Conservation (phyloP, 75 land plant genomes). For the Cunninghamia lanceolata region DNA sequence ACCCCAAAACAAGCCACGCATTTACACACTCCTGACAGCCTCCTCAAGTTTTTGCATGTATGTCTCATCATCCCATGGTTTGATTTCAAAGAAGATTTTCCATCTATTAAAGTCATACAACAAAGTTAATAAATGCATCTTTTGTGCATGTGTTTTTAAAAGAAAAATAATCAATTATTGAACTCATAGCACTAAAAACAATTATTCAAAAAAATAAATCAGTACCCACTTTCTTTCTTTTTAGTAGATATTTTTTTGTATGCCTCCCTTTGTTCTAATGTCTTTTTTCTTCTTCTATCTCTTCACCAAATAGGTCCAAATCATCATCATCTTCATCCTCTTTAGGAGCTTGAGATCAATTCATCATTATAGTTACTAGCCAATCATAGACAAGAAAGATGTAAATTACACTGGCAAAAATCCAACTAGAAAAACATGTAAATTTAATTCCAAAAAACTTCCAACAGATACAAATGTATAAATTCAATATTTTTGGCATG, state of each 20-base stretch:
- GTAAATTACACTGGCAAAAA: background rate
- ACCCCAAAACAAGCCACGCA: slow-evolving; percentile 81
- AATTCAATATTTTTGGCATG: background rate
- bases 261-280: slow-evolving; percentile 53
- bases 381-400: no score
- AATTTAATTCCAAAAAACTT: slow-evolving; percentile 23
- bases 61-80: no score
- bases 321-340: no score
- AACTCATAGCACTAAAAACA: background rate
- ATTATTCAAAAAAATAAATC: background rate
- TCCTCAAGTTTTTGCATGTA: slow-evolving; percentile 94
- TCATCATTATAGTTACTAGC: background rate
- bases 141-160: background rate
- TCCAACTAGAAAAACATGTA: background rate
- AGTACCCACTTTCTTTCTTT: slow-evolving; percentile 65
- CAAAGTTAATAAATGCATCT: no score
- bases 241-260: slow-evolving; percentile 40
- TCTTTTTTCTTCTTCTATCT: slow-evolving; percentile 67
- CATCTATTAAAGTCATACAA: slow-evolving; percentile 41
- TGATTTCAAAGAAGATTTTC: slow-evolving; percentile 97
- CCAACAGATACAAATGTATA: slow-evolving; percentile 9
- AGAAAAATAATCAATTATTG: background rate
- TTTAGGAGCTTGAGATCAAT: slow-evolving; percentile 30
- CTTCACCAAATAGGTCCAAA: no score
- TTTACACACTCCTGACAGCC: slow-evolving; percentile 64